Conservation (phyloP, 345 rosid species). For the Dipteronia dyeriana region DNA sequence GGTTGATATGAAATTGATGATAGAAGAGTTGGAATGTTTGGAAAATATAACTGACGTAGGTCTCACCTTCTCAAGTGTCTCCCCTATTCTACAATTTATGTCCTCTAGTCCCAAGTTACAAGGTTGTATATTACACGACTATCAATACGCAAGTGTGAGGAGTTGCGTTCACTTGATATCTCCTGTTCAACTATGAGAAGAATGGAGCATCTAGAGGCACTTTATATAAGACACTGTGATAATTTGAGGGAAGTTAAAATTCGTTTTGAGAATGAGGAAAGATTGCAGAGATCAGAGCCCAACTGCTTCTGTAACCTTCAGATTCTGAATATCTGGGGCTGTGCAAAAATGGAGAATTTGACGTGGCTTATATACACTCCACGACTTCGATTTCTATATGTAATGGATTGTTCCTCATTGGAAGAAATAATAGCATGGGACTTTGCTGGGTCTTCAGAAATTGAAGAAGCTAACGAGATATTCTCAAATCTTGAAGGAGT, state of each 20-base stretch:
- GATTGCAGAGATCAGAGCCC: background rate
- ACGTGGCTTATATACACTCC: background rate
- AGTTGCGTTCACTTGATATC: background rate
- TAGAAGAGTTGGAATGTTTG: background rate
- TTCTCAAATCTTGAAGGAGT: background rate
- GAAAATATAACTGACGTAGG: background rate
- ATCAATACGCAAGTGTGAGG: no score
- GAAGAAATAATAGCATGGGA: background rate
- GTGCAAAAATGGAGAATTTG: background rate
- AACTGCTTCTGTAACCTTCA: background rate
- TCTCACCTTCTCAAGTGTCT: background rate
- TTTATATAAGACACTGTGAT: rapidly evolving
- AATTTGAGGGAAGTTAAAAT: background rate
- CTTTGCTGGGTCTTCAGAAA: background rate
- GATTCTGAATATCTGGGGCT: rapidly evolving
- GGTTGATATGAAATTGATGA: no score
- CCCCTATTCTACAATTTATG: background rate
- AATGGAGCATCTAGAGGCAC: background rate
- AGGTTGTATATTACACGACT: background rate
- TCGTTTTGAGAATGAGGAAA: background rate
- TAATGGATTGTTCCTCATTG: background rate
- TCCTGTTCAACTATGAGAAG: no score
- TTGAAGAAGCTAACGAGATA: background rate
- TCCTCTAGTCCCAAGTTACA: background rate
- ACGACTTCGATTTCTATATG: background rate